Conservation (phyloP, 2,329 filamentous ascomycete genomes). For the Colletotrichum coccodes region DNA sequence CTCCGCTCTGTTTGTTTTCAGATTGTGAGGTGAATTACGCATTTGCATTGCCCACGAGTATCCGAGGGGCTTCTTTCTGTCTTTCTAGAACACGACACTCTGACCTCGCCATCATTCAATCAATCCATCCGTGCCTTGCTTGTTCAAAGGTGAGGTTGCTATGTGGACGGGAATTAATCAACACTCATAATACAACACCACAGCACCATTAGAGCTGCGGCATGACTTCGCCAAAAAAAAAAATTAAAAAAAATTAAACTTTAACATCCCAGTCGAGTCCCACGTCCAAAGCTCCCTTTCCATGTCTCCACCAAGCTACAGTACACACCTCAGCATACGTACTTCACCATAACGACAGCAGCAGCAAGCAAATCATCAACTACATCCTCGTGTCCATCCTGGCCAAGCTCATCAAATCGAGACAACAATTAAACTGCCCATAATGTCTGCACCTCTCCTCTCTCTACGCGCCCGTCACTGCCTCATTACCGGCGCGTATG, state of each 20-base stretch:
- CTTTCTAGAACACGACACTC: constrained; percentile 13
- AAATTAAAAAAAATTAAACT: not conserved
- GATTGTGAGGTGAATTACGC: constrained; percentile 6
- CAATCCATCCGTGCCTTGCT: not conserved
- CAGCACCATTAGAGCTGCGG: too few relatives aligned
- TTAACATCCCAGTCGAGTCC: constrained; percentile 8
- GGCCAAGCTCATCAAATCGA: not conserved
- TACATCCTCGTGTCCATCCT: not conserved
- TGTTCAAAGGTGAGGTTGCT: not conserved
- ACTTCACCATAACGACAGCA: not conserved
- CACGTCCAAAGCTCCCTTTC: not conserved
- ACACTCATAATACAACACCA: too few relatives aligned
- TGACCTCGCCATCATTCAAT: not conserved
- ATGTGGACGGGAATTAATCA: not conserved
- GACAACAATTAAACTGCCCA: not conserved
- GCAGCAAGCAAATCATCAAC: not conserved
- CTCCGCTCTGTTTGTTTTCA: not conserved
- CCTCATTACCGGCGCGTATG: constrained; percentile 76
- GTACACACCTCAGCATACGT: not conserved
- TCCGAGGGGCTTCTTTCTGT: constrained; percentile 7
- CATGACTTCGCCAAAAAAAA: too few relatives aligned
- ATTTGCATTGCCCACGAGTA: constrained; percentile 7
- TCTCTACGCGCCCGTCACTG: constrained; percentile 57
- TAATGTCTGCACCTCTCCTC: constrained; percentile 20
- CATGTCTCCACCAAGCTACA: not conserved